Conservation (phyloP, 352 stramenopile species). For the Thalassiosira exigua region DNA sequence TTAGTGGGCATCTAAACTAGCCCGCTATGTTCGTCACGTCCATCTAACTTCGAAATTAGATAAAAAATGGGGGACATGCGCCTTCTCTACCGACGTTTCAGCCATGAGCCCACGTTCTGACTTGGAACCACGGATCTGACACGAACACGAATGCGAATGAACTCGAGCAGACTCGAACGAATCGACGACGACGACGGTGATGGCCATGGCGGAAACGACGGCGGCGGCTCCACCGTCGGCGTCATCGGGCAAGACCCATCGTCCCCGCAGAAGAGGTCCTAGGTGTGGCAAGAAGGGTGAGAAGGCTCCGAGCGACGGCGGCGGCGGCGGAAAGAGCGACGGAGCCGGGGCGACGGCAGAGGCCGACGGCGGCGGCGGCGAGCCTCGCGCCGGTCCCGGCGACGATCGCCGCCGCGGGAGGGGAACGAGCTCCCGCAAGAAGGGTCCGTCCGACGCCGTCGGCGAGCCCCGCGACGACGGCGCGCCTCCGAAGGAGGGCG, state of each 20-base stretch:
- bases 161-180: no score
- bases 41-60: no score
- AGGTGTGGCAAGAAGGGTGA: constrained; percentile 43
- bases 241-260: constrained; percentile 15
- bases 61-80: no score
- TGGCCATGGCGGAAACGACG: not conserved
- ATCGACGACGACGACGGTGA: not conserved
- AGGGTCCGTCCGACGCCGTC: constrained; percentile 15
- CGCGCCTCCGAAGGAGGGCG: constrained; percentile 35
- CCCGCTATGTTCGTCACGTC: no score
- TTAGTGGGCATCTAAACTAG: no score
- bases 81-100: no score
- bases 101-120: no score
- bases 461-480: constrained; percentile 70
- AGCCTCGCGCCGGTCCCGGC: not conserved
- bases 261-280: constrained; percentile 9
- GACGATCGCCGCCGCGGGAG: constrained; percentile 1
- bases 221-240: not conserved
- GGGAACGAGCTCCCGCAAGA: not conserved
- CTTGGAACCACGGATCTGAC: no score
- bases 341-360: constrained; percentile 78
- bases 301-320: constrained; percentile 84
- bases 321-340: constrained; percentile 83
- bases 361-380: constrained; percentile 29
- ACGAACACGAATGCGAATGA: no score